Evolutionary conservation across 257 asterid genomes (phyloP).

Genomic region (Solanum lignicaule): DNA sequence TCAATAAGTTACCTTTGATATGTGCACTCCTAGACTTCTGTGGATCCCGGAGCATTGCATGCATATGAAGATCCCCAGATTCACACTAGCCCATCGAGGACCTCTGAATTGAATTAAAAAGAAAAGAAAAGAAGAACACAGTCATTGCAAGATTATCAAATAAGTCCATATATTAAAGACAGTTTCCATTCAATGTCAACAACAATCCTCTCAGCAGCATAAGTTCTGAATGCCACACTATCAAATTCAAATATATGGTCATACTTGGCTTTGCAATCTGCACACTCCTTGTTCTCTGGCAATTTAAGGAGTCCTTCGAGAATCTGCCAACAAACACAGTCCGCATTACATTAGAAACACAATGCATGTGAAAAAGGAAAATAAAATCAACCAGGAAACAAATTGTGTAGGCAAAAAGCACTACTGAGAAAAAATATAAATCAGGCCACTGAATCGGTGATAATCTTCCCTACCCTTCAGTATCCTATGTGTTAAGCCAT

Average conservation of each 20-base stretch:
- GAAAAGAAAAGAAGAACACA: background rate
- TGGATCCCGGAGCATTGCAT: constrained; percentile 99
- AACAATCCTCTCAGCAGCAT: background rate
- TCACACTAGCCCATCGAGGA: constrained; percentile 99
- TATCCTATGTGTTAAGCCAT: background rate
- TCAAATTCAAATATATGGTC: constrained; percentile 7
- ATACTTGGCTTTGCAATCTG: constrained; percentile 97
- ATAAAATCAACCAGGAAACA: background rate
- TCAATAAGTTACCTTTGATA: constrained; percentile 65
- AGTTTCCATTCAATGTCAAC: background rate
- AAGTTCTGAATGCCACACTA: background rate
- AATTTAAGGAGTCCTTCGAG: constrained; percentile 93
- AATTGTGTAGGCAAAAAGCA: background rate
- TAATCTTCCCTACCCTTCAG: background rate
- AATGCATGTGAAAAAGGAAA: background rate
- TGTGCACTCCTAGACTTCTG: constrained; percentile 98
- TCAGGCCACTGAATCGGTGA: background rate
- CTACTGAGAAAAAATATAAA: background rate
- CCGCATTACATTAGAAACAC: background rate
- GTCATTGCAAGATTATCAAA: background rate
- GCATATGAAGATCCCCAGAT: constrained; percentile 92
- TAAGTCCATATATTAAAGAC: background rate
- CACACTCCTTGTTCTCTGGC: constrained; percentile 98
- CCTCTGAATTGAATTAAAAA: constrained; percentile 42
- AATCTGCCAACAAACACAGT: constrained; percentile 42